These are phyloP conservation scores for Podospora conica DNA, from an alignment of 495 filamentous ascomycete genomes.

Conservation along the genomic window DNA sequence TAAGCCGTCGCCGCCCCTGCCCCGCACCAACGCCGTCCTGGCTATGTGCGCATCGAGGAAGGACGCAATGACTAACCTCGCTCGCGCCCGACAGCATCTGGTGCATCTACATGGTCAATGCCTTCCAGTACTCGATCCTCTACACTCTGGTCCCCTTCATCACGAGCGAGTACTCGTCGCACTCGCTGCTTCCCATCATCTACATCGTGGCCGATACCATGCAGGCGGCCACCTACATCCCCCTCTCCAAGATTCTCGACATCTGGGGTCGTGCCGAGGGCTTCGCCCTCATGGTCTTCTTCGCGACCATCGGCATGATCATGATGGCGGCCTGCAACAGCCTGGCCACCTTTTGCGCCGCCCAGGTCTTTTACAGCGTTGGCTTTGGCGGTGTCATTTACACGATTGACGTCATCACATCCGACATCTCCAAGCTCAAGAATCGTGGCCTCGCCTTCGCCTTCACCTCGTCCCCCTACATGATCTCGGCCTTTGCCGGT, in stretches of 20 bases:
- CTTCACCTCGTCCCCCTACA: conserved; percentile 51
- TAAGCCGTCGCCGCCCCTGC: conserved; percentile 10
- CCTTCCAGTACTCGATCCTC: conserved; percentile 32
- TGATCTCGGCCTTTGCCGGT: conserved; percentile 48
- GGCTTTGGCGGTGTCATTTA: conserved; percentile 43
- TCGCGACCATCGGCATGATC: conserved; percentile 23
- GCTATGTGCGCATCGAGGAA: not conserved
- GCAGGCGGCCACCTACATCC: conserved; percentile 23
- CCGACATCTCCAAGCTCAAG: conserved; percentile 51
- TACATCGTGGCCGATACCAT: conserved; percentile 35
- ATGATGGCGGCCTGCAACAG: conserved; percentile 27
- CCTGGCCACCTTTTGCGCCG: conserved; percentile 28
- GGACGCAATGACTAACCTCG: not conserved
- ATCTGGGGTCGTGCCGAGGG: conserved; percentile 29
- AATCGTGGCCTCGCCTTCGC: conserved; percentile 54
- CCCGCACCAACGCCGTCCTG: not conserved
- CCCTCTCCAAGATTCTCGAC: conserved; percentile 30
- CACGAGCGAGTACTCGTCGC: conserved; percentile 45
- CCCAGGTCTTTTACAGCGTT: conserved; percentile 34
- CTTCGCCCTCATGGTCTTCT: conserved; percentile 19
- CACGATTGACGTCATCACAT: conserved; percentile 51
- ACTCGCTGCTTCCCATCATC: conserved; percentile 49
- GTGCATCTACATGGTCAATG: conserved; percentile 32
- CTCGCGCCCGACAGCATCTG: conserved; percentile 18
- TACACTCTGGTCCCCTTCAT: conserved; percentile 32